Evolutionary conservation across 2,329 filamentous ascomycete species (phyloP), one percentile per base, ranked within the genome.

Genomic region (Pyrenophora tritici-repentis): DNA sequence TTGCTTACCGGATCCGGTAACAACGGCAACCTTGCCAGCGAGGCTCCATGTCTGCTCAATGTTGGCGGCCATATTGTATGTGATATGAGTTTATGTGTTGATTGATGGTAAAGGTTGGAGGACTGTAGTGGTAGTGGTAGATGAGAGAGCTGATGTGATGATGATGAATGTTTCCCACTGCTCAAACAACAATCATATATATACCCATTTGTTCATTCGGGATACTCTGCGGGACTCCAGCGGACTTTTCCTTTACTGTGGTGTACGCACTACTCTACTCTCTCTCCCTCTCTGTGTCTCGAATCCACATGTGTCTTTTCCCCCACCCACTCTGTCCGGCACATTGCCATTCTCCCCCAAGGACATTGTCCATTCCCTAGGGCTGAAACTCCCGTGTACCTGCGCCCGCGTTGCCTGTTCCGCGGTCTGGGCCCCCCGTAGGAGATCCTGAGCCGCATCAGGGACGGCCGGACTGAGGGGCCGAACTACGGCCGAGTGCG

Each of bases 21-120:
- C 79, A 62, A 81, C 76, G 64, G 79, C 79, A 65, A 81, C 78
- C 71, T 81, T 81, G 74, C 79, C 79, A 69, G 80, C 76, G 50
- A 81, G 73, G 71, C 77, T 78, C 73, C 78, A 80, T 63, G 74
- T 78, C 58, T 77, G 75, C 61, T 76, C 67, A 46, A 71, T 70
- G 55, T 63, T 56, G 50, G 26, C 26, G 26, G 73, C 66, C 72
- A 75, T 75, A 74, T 58, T 70, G 65, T 60, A 58, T 66, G 39
- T 56, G 48, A 34, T 48, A 55, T 54, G 32, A 36, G 56, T 55
- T 37, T 63, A 50, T 13, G 22, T 29, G 8, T 58, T 50, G 51
- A 50, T 45, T 53, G 43, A 33, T 53, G 50, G 39, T n/a, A 35
- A n/a, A 37, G 40, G 22, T 37, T 32, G 44, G 44, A 42, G 42